Base-by-base conservation (phyloP, 2,329 filamentous ascomycete genomes). In the Fusarium compactum region DNA sequence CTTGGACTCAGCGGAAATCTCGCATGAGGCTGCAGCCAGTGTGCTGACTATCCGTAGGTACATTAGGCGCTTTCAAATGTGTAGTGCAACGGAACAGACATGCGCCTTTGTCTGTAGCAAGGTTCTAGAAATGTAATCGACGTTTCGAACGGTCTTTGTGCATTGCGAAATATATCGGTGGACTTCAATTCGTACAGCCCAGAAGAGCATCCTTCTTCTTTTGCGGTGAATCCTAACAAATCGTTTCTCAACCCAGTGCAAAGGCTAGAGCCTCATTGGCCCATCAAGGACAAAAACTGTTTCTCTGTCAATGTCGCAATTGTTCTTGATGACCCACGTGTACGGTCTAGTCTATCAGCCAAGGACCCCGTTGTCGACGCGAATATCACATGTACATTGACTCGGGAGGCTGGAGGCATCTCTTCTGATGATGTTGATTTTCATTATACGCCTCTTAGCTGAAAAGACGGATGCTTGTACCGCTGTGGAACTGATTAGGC, bases 1-100 rank as follows among this genome's bases (percentile, higher is more conserved):
- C 48, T 70, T 74, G 67, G 65, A 69, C 67, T 62, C 67, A 62
- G 67, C 68, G 72, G 72, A 70, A 66, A 78, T 78, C 76, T 76
- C 77, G 75, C 76, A 78, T 75, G 61, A 56, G 67, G 62, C 58
- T 71, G 69, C 67, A 66, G 73, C 67, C 67, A 67, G 69, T 59
- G 69, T 52, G 61, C 53, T 65, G 50, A 45, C 58, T 65, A 40
- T 41, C 62, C 40, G 45, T 62, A 30, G 38, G 50, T 40, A 65
- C 61, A 60, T 65, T 43, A 73, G 60, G 50, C 48, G 57, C 68
- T 58, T 65, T 40, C 45, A 62, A 63, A 51, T 44, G 45, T 60
- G 54, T 38, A 50, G 69, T 74, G 69, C 51, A 62, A 69, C 69
- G 38, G 67, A 57, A 56, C 56, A 59, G 52, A 34, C 58, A 74